Conservation (phyloP, 441 rosid genomes). For the Aleurites moluccanus region DNA sequence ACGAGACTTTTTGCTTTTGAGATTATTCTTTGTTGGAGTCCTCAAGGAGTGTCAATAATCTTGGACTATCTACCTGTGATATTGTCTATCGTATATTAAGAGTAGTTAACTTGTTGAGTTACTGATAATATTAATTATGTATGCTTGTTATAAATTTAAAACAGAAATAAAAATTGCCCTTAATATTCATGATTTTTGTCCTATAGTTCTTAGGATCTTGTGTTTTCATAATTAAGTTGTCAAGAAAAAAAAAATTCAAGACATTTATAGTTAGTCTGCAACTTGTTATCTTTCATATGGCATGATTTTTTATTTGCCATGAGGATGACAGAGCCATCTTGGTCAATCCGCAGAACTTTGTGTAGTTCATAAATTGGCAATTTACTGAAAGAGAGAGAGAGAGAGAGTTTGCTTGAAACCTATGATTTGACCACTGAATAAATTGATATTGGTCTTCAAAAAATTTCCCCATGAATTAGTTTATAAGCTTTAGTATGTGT, state of each 20-base stretch:
- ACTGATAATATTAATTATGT: not conserved
- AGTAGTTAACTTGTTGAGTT: not conserved
- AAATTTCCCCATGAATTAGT: not conserved
- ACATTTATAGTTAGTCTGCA: not conserved
- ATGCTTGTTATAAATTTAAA: not conserved
- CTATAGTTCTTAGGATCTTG: not conserved
- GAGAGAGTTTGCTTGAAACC: not conserved
- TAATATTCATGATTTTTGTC: not conserved
- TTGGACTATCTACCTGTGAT: not conserved
- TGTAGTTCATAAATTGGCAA: not conserved
- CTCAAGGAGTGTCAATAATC: not conserved
- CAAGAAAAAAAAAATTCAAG: not conserved
- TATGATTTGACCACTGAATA: slow-evolving; percentile 1
- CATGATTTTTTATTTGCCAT: not conserved
- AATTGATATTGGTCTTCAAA: not conserved
- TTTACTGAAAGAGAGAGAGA: not conserved
- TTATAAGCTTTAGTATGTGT: not conserved
- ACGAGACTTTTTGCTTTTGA: not conserved
- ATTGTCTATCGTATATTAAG: not conserved
- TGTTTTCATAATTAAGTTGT: not conserved
- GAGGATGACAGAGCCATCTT: not conserved
- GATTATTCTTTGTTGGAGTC: not conserved
- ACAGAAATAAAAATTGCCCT: not conserved
- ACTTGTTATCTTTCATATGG: not conserved
- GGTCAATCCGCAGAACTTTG: not conserved